Base-by-base conservation (phyloP, 2,329 filamentous ascomycete species). In the Pestalotiopsis sp. region DNA sequence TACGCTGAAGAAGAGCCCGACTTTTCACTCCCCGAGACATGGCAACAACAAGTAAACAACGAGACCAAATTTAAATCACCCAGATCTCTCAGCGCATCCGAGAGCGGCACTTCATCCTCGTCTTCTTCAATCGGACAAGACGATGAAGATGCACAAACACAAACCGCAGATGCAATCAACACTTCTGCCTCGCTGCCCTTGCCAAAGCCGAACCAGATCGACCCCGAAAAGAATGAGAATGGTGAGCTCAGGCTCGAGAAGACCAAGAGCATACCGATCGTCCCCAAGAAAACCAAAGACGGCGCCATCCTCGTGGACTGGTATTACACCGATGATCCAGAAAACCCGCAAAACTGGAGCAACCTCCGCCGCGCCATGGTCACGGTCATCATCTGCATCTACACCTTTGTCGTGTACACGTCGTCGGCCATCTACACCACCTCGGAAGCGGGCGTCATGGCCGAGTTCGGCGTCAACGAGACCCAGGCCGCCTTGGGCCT, bases 361-460 rank as follows among this genome's bases (percentile, higher is more conserved):
- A 77, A 80, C 69, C 65, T 72, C 23, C 85, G 84, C 74, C 82
- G 84, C 7, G 68, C 76, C 14, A 75, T 80, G 69, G 75, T 88
- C 57, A 76, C 81, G 3, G 14, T 81, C 57, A 73, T 87, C 65
- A 87, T 86, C 69, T 85, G 84, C 69, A 71, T 88, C 4, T 90
- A 87, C 81, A 91, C 89, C 0, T 87, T 90, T 70, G 85, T 88
- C 27, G 88, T 88, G 4, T 88, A 88, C 73, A 84, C 83, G 73
- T 84, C 84, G 4, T 83, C 81, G 2, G 80, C 84, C 1, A 86
- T 90, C 68, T 90, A 89, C 78, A 82, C 81, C 4, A 79, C 80
- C 1, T 83, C 80, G 0, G 79, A 45, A 72, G 73, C 76, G 36
- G 85, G 85, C 7, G 81, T 92, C 17, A 85, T 86, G 76, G 71